Evolutionary conservation across 2,329 filamentous ascomycete genomes (phyloP).

Genomic region (Fusarium staphyleae): DNA sequence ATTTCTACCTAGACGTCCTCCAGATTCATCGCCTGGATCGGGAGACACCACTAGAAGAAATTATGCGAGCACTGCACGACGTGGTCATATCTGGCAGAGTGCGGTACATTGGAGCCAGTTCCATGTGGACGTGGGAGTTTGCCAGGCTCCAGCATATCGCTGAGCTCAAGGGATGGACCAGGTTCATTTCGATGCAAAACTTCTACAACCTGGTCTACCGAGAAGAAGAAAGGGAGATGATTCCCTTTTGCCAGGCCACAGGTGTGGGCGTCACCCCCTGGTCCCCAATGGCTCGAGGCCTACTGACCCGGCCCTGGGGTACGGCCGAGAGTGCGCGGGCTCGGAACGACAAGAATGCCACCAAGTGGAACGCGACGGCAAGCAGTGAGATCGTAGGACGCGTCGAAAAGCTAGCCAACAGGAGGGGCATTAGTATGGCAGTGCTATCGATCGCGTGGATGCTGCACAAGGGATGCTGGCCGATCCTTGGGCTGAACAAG

Average conservation of each 20-base stretch:
- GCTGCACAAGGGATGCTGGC: slow-evolving; percentile 59
- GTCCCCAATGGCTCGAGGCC: slow-evolving; percentile 42
- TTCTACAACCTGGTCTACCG: slow-evolving; percentile 62
- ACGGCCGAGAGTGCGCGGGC: slow-evolving; percentile 25
- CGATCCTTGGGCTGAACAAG: slow-evolving; percentile 68
- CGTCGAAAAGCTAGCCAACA: slow-evolving; percentile 62
- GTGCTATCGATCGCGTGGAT: slow-evolving; percentile 71
- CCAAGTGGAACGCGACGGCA: slow-evolving; percentile 27
- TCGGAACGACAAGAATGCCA: slow-evolving; percentile 12
- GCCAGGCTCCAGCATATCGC: slow-evolving; percentile 58
- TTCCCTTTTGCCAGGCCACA: slow-evolving; percentile 51
- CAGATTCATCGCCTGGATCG: slow-evolving; percentile 67
- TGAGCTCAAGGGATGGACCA: slow-evolving; percentile 61
- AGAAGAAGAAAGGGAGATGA: slow-evolving; percentile 62
- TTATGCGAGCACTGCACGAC: slow-evolving; percentile 66
- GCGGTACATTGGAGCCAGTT: slow-evolving; percentile 59
- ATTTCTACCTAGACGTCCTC: slow-evolving; percentile 56
- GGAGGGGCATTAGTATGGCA: slow-evolving; percentile 65
- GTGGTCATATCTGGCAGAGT: slow-evolving; percentile 63
- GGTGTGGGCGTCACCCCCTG: slow-evolving; percentile 52
- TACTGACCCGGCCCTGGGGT: slow-evolving; percentile 40
- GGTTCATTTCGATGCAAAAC: slow-evolving; percentile 66
- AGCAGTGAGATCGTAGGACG: slow-evolving; percentile 41
- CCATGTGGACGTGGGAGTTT: slow-evolving; percentile 58
- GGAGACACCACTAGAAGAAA: slow-evolving; percentile 54